Evolutionary conservation across 2,329 filamentous ascomycete genomes (phyloP).

Genomic region (Talaromyces sp.): DNA sequence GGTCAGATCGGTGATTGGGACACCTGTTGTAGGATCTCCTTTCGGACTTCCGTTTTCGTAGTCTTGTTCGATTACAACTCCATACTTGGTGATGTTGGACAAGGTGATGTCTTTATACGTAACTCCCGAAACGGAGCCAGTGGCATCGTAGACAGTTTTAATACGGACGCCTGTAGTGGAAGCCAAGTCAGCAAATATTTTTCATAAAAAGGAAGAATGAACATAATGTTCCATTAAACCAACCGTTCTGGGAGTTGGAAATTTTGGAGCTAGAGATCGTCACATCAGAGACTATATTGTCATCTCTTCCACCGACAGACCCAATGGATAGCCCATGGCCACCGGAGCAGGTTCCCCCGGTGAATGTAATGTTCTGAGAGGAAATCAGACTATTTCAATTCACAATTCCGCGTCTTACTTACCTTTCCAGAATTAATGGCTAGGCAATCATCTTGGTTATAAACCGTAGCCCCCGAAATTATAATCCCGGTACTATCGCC

Average conservation of each 20-base stretch:
- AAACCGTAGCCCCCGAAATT: conserved; percentile 51
- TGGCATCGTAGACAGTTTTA: conserved; percentile 52
- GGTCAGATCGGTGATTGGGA: conserved; percentile 30
- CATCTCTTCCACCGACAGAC: conserved; percentile 41
- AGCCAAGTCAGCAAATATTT: not conserved
- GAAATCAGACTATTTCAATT: not conserved
- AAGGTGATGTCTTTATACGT: conserved; percentile 53
- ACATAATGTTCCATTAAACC: conserved; percentile 5
- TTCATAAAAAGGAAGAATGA: not conserved
- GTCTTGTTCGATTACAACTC: conserved; percentile 57
- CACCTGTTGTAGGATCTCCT: conserved; percentile 32
- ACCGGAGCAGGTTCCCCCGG: conserved; percentile 38
- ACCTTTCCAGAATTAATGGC: conserved; percentile 51
- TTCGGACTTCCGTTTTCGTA: conserved; percentile 47
- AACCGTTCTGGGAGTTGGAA: conserved; percentile 35
- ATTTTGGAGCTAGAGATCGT: conserved; percentile 49
- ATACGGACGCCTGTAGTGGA: conserved; percentile 47
- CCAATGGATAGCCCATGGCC: conserved; percentile 32
- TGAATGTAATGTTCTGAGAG: conserved; percentile 43
- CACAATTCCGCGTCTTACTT: not conserved
- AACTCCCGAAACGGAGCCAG: conserved; percentile 49
- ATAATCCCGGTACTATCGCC: conserved; percentile 46
- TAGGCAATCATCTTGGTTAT: conserved; percentile 61
- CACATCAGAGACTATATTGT: conserved; percentile 52
- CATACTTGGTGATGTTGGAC: conserved; percentile 49